Base-by-base conservation (phyloP, 1,284 basidiomycete species). In the Flammula alnicola region DNA sequence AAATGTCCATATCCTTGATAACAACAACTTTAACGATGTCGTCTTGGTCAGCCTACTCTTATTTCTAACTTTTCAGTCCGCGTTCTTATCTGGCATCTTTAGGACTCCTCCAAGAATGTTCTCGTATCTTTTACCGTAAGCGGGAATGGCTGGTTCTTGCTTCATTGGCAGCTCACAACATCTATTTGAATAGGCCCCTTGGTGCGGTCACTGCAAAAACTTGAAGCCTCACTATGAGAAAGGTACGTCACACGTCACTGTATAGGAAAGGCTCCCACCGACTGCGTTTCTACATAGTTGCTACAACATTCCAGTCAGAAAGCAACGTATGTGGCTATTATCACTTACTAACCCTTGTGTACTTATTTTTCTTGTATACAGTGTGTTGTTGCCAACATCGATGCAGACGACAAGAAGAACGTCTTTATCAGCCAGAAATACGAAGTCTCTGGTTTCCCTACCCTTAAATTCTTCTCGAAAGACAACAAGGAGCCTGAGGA, bases 381-480 rank as follows among this genome's bases (percentile, higher is more conserved):
- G 84, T 93, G 91, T 64, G 71, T 96, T 49, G 81, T 98, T 47
- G 95, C 93, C 22, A 93, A 96, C 68, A 76, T 98, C 58, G 87
- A 99, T 70, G 94, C 90, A 22, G 94, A 98, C 66, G 88, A 89
- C 44, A 79, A 84, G 53, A 76, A 78, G 61, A 96, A 97, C 79
- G 80, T 81, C 60, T 81, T 79, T 20, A 71, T 98, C 49, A 86
- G 88, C n/a, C 61, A 70, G 40, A 81, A 83, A 61, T 95, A 93
- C 65, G 88, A 78, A 10, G 79, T 97, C 52, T 67, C 71, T 31
- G 81, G 84, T 53, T 91, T 83, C 84, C 96, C 96, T 0, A 98
- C 95, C 12, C 84, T 99, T 76, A 95, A 92, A 70, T 97, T 96
- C 79, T 98, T 95, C 85, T 80, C 91, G 62, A 87, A 87, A 66